Conservation (phyloP, 2,329 filamentous ascomycete genomes). For the Volutella citrinella region DNA sequence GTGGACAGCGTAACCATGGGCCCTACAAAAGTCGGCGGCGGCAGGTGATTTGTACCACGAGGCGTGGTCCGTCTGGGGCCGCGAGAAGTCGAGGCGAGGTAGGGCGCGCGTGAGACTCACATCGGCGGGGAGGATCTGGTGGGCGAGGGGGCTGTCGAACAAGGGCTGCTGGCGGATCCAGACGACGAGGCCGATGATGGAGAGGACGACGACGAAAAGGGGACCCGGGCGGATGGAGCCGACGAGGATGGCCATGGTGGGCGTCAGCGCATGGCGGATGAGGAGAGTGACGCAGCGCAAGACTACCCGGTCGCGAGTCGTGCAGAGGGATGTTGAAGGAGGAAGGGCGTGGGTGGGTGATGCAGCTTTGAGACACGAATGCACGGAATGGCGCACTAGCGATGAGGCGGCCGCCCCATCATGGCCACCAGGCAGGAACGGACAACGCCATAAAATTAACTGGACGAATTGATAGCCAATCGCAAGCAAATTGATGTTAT, state of each 20-base stretch:
- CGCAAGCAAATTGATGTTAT: too few species aligned
- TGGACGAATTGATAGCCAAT: too few species aligned
- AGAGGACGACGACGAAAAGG: constrained; percentile 2
- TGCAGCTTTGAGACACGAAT: too few species aligned
- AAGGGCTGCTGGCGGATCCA: constrained; percentile 17
- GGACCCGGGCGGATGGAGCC: constrained; percentile 3
- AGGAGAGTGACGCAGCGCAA: neutral
- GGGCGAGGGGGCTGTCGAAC: constrained; percentile 11
- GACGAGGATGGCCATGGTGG: constrained; percentile 10
- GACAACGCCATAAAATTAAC: too few species aligned
- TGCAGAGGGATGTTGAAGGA: too few species aligned
- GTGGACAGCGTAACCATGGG: constrained; percentile 32
- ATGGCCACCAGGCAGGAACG: too few species aligned
- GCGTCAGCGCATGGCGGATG: neutral
- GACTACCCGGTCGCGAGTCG: too few species aligned
- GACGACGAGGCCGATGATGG: constrained; percentile 7
- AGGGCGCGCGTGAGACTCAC: constrained; percentile 17
- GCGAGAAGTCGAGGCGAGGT: constrained; percentile 23
- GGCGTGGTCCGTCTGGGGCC: constrained; percentile 9
- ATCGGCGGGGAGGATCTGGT: constrained; percentile 21
- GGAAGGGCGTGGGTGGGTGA: too few species aligned
- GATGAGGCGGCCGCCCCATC: too few species aligned
- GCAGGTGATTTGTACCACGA: constrained; percentile 28
- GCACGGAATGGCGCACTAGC: too few species aligned
- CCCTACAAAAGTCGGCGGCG: constrained; percentile 27